Conservation (phyloP, 768 basidiomycete species). For the Cantharellus cinnabarinus region DNA sequence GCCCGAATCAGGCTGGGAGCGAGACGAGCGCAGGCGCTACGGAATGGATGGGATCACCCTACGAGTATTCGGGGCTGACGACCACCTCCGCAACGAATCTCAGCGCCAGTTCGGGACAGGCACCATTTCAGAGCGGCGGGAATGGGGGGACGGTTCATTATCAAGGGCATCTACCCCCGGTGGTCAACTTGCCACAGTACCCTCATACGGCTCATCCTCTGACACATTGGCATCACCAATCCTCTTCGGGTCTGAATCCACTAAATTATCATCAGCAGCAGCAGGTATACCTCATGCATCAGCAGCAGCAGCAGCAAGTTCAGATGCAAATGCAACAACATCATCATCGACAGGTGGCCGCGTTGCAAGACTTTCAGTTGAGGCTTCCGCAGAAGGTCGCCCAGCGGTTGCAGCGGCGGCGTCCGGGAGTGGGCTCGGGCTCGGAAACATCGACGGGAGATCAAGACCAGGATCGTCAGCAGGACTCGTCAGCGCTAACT, state of each 20-base stretch:
- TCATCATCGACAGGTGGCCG: background rate
- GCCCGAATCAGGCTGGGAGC: too few species aligned
- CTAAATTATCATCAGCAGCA: background rate
- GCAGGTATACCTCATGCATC: background rate
- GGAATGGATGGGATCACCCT: too few species aligned
- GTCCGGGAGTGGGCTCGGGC: background rate
- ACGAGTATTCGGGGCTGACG: too few species aligned
- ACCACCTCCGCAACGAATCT: too few species aligned
- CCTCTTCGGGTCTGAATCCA: background rate
- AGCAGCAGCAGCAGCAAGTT: background rate
- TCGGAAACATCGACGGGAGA: background rate
- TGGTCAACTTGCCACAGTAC: too few species aligned
- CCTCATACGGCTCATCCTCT: too few species aligned
- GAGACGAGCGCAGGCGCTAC: too few species aligned
- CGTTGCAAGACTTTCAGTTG: background rate
- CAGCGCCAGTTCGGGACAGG: too few species aligned
- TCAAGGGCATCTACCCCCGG: too few species aligned
- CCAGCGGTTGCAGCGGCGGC: background rate
- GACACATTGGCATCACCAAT: too few species aligned
- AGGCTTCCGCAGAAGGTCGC: background rate
- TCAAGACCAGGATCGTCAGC: background rate
- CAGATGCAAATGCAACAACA: background rate
- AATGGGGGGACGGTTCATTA: too few species aligned
- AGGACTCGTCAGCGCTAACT: background rate
- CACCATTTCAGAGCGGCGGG: too few species aligned